Conservation (phyloP, 768 basidiomycete species). For the Collybiopsis confluens region DNA sequence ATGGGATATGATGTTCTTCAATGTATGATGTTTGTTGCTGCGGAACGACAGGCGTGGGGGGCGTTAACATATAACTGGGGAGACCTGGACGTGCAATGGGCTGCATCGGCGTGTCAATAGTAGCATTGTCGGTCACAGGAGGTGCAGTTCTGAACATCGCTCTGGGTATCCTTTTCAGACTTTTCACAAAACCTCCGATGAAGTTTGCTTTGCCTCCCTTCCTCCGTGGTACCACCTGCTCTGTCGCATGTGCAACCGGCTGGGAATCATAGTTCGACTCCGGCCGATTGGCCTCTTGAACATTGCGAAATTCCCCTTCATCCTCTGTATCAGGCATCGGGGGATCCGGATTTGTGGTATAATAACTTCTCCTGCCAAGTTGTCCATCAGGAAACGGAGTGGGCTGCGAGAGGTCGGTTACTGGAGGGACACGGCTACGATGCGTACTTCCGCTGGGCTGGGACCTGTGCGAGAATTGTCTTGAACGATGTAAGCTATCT, state of each 20-base stretch:
- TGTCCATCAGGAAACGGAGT: background rate
- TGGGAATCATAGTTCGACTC: background rate
- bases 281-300: background rate
- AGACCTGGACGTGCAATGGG: background rate
- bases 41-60: slow-evolving; percentile 4
- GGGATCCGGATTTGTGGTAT: slow-evolving; percentile 1
- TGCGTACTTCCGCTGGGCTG: slow-evolving; percentile 4
- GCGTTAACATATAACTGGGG: slow-evolving; percentile 3
- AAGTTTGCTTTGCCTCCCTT: background rate
- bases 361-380: background rate
- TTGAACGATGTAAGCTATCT: background rate
- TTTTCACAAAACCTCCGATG: slow-evolving; percentile 1
- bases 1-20: background rate
- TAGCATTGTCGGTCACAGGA: background rate
- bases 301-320: background rate
- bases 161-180: slow-evolving; percentile 1
- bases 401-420: background rate
- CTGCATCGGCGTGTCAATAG: background rate
- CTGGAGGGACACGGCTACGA: background rate
- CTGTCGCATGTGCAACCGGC: background rate
- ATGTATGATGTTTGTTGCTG: background rate
- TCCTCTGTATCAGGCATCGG: background rate
- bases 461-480: slow-evolving; percentile 1
- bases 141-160: background rate
- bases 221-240: background rate